A percentile compares a stretch with the other conserved stretches of the same genome.
These are phyloP conservation scores for Asterochloris erici DNA, from an alignment of 139 green algal species.

Conservation along the genomic window DNA sequence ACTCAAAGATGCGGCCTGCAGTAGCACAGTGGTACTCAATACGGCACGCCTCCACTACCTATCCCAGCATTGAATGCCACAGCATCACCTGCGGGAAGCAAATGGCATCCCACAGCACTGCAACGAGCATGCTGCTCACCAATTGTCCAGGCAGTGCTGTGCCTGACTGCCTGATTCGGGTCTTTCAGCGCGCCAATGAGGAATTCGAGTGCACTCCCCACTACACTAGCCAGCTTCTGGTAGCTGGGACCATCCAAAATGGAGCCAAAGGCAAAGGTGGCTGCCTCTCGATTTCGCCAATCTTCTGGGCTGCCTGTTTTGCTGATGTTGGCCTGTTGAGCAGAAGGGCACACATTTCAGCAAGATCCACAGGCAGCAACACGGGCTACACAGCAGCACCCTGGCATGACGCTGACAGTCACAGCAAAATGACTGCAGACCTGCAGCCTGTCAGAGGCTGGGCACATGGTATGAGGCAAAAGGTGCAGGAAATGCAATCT, in stretches of 20 bases:
- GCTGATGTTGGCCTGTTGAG: slow-evolving; percentile 81
- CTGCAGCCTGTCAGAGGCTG: background rate
- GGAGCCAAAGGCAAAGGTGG: slow-evolving; percentile 93
- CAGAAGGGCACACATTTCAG: background rate
- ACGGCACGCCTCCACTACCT: background rate
- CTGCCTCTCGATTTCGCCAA: slow-evolving; percentile 92
- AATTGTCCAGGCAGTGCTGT: slow-evolving; percentile 96
- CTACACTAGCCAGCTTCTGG: slow-evolving; percentile 59
- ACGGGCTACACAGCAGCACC: no score
- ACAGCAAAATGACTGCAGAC: no score
- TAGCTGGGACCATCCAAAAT: slow-evolving; percentile 89
- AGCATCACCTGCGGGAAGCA: background rate
- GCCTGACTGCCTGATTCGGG: slow-evolving; percentile 72
- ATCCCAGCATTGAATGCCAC: background rate
- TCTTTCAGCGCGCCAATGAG: slow-evolving; percentile 77
- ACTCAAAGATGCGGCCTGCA: slow-evolving; percentile 88
- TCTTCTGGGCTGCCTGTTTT: slow-evolving; percentile 63
- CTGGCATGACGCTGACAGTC: no score
- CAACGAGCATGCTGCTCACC: slow-evolving; percentile 22
- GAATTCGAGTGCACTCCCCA: slow-evolving; percentile 69
- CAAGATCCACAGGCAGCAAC: no score
- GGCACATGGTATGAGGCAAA: background rate
- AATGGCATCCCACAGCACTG: background rate
- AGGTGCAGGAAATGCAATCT: no score
- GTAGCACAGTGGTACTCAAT: background rate